A percentile compares a stretch with the other conserved stretches of the same genome.
phyloP scores from a whole-genome alignment of 2,329 filamentous ascomycete genomes.

The Emydomyces testavorans region DNA sequence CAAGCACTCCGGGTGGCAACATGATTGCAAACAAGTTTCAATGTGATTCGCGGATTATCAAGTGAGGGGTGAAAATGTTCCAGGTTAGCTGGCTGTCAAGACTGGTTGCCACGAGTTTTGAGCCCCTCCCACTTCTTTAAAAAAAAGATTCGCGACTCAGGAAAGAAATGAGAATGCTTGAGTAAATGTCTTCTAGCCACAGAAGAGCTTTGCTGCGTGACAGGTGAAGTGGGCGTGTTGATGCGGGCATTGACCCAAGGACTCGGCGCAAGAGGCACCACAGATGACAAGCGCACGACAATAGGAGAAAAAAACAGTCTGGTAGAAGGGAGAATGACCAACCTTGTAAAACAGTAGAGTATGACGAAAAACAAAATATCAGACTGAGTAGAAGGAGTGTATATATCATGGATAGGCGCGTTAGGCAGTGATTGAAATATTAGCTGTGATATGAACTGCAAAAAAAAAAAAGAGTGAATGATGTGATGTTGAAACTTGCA shows the following conservation, averaged over 20 bases:
- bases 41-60: not conserved
- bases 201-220: not conserved
- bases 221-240: not conserved
- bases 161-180: not conserved
- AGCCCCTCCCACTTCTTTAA: not conserved
- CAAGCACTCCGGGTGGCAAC: conserved; percentile 1
- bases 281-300: not conserved
- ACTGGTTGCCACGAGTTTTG: not conserved
- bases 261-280: not conserved
- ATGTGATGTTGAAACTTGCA: conserved; percentile 10
- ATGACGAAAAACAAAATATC: not conserved
- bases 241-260: not conserved
- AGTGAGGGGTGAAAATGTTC: not conserved
- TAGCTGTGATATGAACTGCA: not conserved
- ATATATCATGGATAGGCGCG: not conserved
- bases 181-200: not conserved
- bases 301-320: not conserved
- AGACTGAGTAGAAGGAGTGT: not conserved
- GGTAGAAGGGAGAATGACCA: not conserved
- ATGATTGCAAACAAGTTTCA: not conserved
- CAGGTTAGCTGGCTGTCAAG: not conserved
- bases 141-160: not conserved
- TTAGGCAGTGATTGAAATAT: not conserved
- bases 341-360: not conserved
- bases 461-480: conserved; percentile 1